Evolutionary conservation across 169 alveolate genomes (phyloP), one percentile per base, ranked within the genome.

Genomic region (Cryptosporidium bovis): DNA sequence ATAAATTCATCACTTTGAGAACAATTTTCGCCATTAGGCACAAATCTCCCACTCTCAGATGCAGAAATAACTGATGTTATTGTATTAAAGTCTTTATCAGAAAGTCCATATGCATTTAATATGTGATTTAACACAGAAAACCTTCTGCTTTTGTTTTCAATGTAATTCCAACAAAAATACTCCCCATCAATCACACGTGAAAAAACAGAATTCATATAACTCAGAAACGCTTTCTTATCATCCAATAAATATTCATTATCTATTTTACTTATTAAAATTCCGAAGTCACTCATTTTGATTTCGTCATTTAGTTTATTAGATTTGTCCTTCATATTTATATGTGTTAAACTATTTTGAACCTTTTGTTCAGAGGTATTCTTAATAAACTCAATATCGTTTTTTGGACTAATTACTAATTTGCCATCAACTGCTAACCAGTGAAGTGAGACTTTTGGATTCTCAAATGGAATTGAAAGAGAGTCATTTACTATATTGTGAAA

Each of bases 371-470:
- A 51, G 34, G 56, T 60, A 12, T 20, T 62, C 15, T 56, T 60
- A 20, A 77, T 77, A 62, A 34, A 77, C 34, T 44, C 55, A 15
- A 36, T 36, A 51, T 77, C 87, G 18, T 77, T 77, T 40, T 77
- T 48, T 16, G 87, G 58, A 24, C 8, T 27, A 20, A 62, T 58
- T 16, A 77, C 87, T 16, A 77, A 77, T 40, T 77, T 77, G 40
- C 87, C 87, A 29, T 77, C 87, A n/a, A 77, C 71, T 5, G 87
- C 71, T 8, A 77, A 60, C 87, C 87, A 77, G 55, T 77, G 87
- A 48, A 77, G 48, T 7, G 36, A 18, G 13, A 77, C 33, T 7
- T 24, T 46, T 36, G 65, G 50, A 24, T 31, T 46, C 12, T 77
- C 69, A 12, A 20, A 20, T 44, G 58, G 33, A 20, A 77, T 50